phyloP scores from a whole-genome alignment of 1,284 basidiomycete species.

The Trichosporon asahii region DNA sequence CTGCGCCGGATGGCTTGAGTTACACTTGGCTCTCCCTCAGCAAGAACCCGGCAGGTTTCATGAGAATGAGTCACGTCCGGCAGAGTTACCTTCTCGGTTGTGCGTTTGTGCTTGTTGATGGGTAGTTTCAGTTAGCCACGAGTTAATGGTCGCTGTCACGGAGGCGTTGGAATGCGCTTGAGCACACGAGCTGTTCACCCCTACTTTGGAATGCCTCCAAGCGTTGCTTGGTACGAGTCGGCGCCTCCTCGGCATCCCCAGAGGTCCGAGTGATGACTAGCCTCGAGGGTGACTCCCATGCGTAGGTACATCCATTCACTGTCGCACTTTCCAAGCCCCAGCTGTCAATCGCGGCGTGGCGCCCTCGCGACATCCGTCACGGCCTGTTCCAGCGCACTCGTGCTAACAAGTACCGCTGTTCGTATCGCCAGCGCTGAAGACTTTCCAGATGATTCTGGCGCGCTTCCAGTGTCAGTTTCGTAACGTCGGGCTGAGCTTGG shows the following conservation, averaged over 20 bases:
- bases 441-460: not conserved
- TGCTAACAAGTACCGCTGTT: too few relatives aligned
- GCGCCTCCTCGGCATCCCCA: too few relatives aligned
- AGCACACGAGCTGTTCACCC: too few relatives aligned
- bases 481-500: not conserved
- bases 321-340: too few relatives aligned
- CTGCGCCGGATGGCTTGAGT: not conserved
- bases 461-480: not conserved
- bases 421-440: not conserved
- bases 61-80: not conserved
- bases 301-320: too few relatives aligned
- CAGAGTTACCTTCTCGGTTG: not conserved
- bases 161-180: not conserved
- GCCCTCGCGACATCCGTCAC: too few relatives aligned
- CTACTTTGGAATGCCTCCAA: too few relatives aligned
- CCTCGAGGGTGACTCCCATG: too few relatives aligned
- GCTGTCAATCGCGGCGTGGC: too few relatives aligned
- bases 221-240: too few relatives aligned
- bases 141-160: not conserved
- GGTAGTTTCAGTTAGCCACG: not conserved
- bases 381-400: not conserved
- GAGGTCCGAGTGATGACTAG: too few relatives aligned
- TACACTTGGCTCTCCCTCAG: not conserved
- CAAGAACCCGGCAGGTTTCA: not conserved
- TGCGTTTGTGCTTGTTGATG: not conserved